Base-by-base conservation (phyloP, 1,284 basidiomycete species). In the Puccinia brachypodii region DNA sequence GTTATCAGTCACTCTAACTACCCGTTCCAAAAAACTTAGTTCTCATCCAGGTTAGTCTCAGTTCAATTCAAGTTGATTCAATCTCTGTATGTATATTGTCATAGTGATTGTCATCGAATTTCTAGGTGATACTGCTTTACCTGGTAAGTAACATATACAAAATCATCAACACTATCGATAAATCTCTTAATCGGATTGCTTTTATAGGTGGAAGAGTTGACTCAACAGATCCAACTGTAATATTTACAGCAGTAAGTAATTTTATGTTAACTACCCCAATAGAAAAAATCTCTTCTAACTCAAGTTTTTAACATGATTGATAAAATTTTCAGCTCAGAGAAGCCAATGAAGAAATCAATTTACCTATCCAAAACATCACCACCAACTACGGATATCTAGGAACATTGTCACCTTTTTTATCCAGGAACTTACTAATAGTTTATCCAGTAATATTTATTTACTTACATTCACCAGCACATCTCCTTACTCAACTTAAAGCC, bases 271-370 rank as follows among this genome's bases (percentile, higher is more conserved):
- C n/a, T n/a, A n/a, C n/a, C n/a, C n/a, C n/a, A n/a, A n/a, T n/a
- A n/a, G n/a, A n/a, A n/a, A 16, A 25, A n/a, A 33, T 62, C 3
- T 19, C 4, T 62, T 36, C 3, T 22, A 33, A 1, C n/a, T 3
- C 14, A 50, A 50, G 14, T 22, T 14, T 38, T n/a, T 40, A 6
- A 40, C n/a, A 1, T 36, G 6, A 22, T 36, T 1, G 31, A 19
- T 16, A 19, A 9, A 11, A 58, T 36, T 38, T 31, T 16, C 50
- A 79, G 77, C 50, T 79, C 25, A 44, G 77, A 60, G 77, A 79
- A 38, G 62, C 77, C n/a, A 71, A 62, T 53, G 77, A 79, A 42
- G 77, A 79, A 44, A 79, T 79, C 9, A 66, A 66, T 8, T 44
- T 79, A 31, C 77, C 77, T 0, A 42, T 79, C 3, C 2, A 72